A percentile compares a stretch with the other conserved stretches of the same genome.
Conservation (phyloP, 306 rosid genomes). For the Lathyrus oleraceus region DNA sequence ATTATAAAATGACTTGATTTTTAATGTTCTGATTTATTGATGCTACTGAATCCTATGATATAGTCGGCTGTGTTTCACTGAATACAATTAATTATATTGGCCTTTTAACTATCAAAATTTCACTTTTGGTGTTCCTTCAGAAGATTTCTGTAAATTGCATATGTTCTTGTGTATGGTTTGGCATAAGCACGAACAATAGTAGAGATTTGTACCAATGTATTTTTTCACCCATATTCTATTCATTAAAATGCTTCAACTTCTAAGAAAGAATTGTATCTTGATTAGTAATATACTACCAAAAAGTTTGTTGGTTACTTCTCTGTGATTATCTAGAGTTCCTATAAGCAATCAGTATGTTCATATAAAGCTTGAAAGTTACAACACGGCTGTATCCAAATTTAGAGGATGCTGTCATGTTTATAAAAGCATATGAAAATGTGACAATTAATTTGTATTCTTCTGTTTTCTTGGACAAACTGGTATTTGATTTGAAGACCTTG, state of each 20-base stretch:
- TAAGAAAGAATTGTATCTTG: slow-evolving; percentile 25
- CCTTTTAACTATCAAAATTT: slow-evolving; percentile 21
- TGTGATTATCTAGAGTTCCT: slow-evolving; percentile 4
- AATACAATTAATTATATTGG: slow-evolving; percentile 3
- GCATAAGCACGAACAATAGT: not conserved
- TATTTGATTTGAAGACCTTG: slow-evolving; percentile 26
- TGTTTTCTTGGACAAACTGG: slow-evolving; percentile 9
- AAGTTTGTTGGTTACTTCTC: slow-evolving; percentile 21
- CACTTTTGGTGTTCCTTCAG: slow-evolving; percentile 16
- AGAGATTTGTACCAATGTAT: slow-evolving; percentile 16
- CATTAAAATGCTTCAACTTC: slow-evolving; percentile 29
- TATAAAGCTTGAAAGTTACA: slow-evolving; percentile 17
- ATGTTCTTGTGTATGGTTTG: slow-evolving; percentile 9
- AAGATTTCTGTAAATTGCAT: not conserved
- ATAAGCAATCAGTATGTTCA: slow-evolving; percentile 17
- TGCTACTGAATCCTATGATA: not conserved
- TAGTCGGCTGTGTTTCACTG: not conserved
- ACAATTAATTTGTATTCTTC: slow-evolving; percentile 10
- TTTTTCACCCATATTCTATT: slow-evolving; percentile 19
- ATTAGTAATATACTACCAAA: not conserved
- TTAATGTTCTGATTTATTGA: slow-evolving; percentile 10
- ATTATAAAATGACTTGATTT: slow-evolving; percentile 15
- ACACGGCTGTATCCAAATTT: slow-evolving; percentile 5
- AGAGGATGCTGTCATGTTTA: slow-evolving; percentile 35
- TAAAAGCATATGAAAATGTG: not conserved